Base-by-base conservation (phyloP, 495 filamentous ascomycete genomes). In the Neurospora sp. region DNA sequence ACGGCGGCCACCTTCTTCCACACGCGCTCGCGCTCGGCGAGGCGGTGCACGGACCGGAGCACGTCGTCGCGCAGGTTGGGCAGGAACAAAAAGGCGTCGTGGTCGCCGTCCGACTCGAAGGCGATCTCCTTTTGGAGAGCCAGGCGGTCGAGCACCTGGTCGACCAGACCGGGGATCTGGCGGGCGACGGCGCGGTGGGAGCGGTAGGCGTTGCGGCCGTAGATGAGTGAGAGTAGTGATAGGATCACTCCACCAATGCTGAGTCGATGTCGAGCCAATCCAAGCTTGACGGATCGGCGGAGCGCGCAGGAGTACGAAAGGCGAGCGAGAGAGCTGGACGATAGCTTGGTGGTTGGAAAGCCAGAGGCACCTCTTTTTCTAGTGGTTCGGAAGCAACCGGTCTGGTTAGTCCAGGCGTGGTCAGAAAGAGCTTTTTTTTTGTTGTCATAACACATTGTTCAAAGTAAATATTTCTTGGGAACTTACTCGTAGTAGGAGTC, bases 211-310 rank as follows among this genome's bases (percentile, higher is more conserved):
- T 86, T 81, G 31, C 90, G 89, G 35, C 82, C 85, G 78, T 93
- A 93, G 61, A 85, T 73, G 12, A 87, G 72, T 16, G 81, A 78
- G 27, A 84, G 73, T 37, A 88, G 41, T n/a, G 85, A 71, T 5
- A 90, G 68, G 48, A 88, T 82, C 82, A 96, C 76, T 86, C 89
- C 77, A 86, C 88, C 87, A 97, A 98, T 88, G 87, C 91, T 85
- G 89, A 96, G 85, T 93, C 96, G 89, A 97, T 98, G 88, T 91
- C 91, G 88, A 88, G 92, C 90, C 93, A 97, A 82, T 87, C 95
- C 89, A 89, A 92, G 91, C 86, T 92, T 89, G 88, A 96, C 84
- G 85, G 93, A 94, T 85, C 94, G 90, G 85, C 88, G 89, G 92
- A 94, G 76, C 84, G 93, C 89, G 85, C 96, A 99, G 84, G 82